Percentiles rank a stretch among this genome's conserved stretches.
Evolutionary conservation across 2,329 filamentous ascomycete genomes (phyloP).

Genomic region (Stagonosporopsis cucurbitacearum): DNA sequence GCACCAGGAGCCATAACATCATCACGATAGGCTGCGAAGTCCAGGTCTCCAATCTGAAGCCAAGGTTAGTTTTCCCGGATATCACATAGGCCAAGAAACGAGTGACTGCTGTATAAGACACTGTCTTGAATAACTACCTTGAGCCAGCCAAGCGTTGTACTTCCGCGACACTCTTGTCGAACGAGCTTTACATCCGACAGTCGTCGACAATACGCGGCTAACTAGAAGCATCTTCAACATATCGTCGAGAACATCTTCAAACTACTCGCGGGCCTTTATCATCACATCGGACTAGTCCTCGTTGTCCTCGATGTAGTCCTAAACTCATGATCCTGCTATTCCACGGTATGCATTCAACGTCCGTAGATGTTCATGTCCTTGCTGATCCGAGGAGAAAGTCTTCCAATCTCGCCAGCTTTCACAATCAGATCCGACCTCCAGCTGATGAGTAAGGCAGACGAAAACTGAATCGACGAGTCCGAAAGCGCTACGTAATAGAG

Average conservation of each 20-base stretch:
- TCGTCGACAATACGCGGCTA: slow-evolving; percentile 16
- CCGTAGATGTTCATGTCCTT: not conserved
- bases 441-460: slow-evolving; percentile 22
- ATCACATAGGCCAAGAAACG: slow-evolving; percentile 6
- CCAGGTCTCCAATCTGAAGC: slow-evolving; percentile 18
- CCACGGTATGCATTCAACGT: not conserved
- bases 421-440: slow-evolving; percentile 24
- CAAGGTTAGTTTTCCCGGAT: slow-evolving; percentile 9
- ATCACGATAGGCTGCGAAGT: not conserved
- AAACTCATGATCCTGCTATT: slow-evolving; percentile 7
- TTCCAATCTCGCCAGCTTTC: slow-evolving; percentile 21
- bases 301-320: slow-evolving; percentile 6
- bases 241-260: slow-evolving; percentile 16
- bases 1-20: not conserved
- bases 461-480: slow-evolving; percentile 16
- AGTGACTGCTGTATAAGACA: slow-evolving; percentile 3
- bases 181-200: slow-evolving; percentile 19
- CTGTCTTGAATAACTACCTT: slow-evolving; percentile 1
- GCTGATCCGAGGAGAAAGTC: slow-evolving; percentile 5
- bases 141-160: slow-evolving; percentile 18
- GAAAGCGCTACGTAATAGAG: slow-evolving; percentile 18
- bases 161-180: not conserved
- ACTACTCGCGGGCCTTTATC: slow-evolving; percentile 6
- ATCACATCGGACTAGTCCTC: slow-evolving; percentile 12
- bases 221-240: slow-evolving; percentile 19